phyloP scores from a whole-genome alignment of 2,329 filamentous ascomycete species.

The Aureobasidium mangrovei region DNA sequence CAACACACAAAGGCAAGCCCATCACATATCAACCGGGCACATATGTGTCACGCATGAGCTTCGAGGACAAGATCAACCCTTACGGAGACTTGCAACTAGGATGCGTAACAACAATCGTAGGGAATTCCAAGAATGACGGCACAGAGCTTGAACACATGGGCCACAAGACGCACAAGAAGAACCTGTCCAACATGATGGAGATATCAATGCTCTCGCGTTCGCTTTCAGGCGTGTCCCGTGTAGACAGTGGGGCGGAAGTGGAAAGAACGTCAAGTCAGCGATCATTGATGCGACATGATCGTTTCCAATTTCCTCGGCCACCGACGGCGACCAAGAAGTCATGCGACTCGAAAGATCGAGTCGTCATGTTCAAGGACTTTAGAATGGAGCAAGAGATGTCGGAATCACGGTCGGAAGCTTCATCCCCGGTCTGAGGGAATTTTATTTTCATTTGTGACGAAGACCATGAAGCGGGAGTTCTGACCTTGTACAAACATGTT shows the following conservation, averaged over 20 bases:
- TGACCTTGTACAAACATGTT: not conserved
- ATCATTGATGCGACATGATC: not conserved
- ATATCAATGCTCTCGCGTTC: not conserved
- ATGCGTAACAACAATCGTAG: not conserved
- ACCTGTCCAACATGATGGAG: not conserved
- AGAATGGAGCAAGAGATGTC: not conserved
- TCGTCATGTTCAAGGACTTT: slow-evolving; percentile 4
- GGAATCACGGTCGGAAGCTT: slow-evolving; percentile 21
- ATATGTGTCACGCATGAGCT: slow-evolving; percentile 4
- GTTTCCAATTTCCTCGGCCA: not conserved
- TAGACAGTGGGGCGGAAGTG: not conserved
- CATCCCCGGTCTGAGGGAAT: slow-evolving; percentile 16
- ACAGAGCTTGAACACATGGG: not conserved
- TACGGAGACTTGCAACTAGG: not conserved
- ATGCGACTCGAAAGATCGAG: not conserved
- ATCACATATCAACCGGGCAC: not conserved
- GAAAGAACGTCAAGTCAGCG: not conserved
- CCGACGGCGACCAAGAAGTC: not conserved
- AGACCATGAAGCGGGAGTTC: slow-evolving; percentile 1
- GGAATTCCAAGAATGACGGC: not conserved
- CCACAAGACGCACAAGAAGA: not conserved
- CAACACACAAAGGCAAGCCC: not conserved
- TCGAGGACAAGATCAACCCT: slow-evolving; percentile 1
- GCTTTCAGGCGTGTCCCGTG: not conserved
- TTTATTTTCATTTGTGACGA: slow-evolving; percentile 4